Evolutionary conservation across 164 flowering plant genomes (phyloP).

Genomic region (Tinospora cordifolia): DNA sequence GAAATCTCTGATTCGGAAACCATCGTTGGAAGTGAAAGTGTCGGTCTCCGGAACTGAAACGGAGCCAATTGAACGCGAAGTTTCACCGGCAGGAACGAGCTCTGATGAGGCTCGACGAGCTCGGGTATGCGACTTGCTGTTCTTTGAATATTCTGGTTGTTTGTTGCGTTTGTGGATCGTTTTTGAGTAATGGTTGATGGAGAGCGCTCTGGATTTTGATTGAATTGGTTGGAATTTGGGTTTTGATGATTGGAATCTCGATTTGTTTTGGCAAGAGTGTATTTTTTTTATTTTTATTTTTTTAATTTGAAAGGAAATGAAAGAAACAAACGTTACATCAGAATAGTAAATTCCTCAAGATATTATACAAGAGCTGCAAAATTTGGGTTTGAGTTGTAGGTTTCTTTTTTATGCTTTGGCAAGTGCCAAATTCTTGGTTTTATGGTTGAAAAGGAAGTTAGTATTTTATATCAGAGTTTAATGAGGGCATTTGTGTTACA

Average conservation of each 20-base stretch:
- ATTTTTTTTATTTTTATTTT: no score
- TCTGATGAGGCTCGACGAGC: constrained; percentile 20
- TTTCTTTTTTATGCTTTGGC: no score
- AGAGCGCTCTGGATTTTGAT: not conserved
- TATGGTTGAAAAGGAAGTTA: no score
- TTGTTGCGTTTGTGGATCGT: not conserved
- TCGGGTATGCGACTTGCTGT: constrained; percentile 28
- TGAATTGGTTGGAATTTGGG: not conserved
- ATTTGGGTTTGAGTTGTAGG: no score
- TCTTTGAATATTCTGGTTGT: not conserved
- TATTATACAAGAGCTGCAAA: no score
- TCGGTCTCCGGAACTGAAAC: not conserved
- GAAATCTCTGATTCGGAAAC: not conserved
- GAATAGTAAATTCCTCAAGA: no score
- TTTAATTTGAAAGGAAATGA: not conserved
- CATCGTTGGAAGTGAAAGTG: not conserved
- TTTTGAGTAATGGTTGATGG: not conserved
- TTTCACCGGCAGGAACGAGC: not conserved
- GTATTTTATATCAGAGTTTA: no score
- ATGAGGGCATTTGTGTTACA: no score
- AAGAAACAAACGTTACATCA: no score
- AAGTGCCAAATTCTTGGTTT: not conserved
- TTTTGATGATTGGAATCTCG: not conserved
- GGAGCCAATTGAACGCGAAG: constrained; percentile 1
- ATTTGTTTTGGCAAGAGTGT: not conserved